phyloP scores from a whole-genome alignment of 1,284 basidiomycete genomes.

The Agaricales sp. region DNA sequence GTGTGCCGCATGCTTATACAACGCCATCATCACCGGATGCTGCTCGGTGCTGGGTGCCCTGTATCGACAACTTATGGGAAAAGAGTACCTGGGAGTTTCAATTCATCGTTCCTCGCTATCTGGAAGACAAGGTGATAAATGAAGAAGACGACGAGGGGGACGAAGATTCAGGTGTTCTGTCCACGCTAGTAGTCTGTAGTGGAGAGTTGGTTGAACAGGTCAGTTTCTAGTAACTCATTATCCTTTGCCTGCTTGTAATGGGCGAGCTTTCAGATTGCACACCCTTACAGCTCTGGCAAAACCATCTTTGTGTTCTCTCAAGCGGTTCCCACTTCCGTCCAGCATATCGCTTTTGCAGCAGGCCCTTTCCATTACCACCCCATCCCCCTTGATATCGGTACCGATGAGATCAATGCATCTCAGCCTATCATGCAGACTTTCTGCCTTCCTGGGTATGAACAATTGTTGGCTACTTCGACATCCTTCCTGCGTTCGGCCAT shows the following conservation, averaged over 20 bases:
- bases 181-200: conserved; percentile 85
- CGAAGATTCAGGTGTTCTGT: conserved; percentile 35
- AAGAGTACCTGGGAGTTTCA: conserved; percentile 98
- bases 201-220: conserved; percentile 93
- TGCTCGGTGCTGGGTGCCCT: conserved; percentile 95
- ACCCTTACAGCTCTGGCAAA: conserved; percentile 91
- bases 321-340: conserved; percentile 81
- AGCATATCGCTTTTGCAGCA: conserved; percentile 93
- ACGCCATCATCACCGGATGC: conserved; percentile 83
- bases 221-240: conserved; percentile 16
- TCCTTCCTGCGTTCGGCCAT: conserved; percentile 81
- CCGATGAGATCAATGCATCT: conserved; percentile 50
- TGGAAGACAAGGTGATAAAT: conserved; percentile 53
- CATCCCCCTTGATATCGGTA: conserved; percentile 50
- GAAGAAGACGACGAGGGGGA: conserved; percentile 49
- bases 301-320: conserved; percentile 93
- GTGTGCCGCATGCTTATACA: conserved; percentile 89
- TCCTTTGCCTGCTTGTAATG: conserved; percentile 11
- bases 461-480: conserved; percentile 58
- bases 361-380: conserved; percentile 85
- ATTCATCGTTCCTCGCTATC: conserved; percentile 83
- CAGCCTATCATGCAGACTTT: conserved; percentile 90
- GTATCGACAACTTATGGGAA: conserved; percentile 92
- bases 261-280: conserved; percentile 55
- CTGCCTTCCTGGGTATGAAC: conserved; percentile 82